Base-by-base conservation (phyloP, 2,329 filamentous ascomycete genomes). In the Botrytis squamosa region DNA sequence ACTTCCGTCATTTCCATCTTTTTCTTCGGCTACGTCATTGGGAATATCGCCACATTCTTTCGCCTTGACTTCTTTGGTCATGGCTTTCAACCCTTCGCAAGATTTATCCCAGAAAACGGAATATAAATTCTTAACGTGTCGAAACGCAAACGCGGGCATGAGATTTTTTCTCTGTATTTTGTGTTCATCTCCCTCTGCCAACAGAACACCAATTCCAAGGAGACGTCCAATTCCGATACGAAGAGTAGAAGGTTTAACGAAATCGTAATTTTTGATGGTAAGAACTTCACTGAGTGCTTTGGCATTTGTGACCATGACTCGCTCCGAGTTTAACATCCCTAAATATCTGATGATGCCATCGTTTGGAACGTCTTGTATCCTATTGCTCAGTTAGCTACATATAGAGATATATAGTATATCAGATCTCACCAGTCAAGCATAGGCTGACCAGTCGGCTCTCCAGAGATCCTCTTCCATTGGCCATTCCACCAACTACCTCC, bases 121-220 rank as follows among this genome's bases (percentile, higher is more conserved):
- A 78, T 97, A 96, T 22, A 97, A 84, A 74, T 95, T 88, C 80
- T 96, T 97, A 81, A 97, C 86, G 79, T 97, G 93, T 36, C 94
- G 88, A 80, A 93, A 97, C n/a, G 90, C 87, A 81, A 97, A 97
- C 2, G 93, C 93, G 0, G 94, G 94, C 84, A 91, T 89, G 29
- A 97, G 87, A 74, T 91, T 90, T 81, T 92, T 94, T 65, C 95
- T 88, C 83, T 94, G 92, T 78, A 88, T 84, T 84, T 92, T 96
- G 82, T 98, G 95, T 79, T 95, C 93, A 20, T 97, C 93, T n/a
- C 95, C 95, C 82, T 98, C 95, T 2, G 93, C 92, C 18, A 98
- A 84, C 55, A 98, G 83, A 22, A 95, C 84, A 16, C 93, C 92
- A 20, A 91, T 83, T 16, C 93, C 92, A 20, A 95, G 85, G 40